Evolutionary conservation across 192 early-diverging fungal species (phyloP).

Genomic region (Spizellomyces sp.): DNA sequence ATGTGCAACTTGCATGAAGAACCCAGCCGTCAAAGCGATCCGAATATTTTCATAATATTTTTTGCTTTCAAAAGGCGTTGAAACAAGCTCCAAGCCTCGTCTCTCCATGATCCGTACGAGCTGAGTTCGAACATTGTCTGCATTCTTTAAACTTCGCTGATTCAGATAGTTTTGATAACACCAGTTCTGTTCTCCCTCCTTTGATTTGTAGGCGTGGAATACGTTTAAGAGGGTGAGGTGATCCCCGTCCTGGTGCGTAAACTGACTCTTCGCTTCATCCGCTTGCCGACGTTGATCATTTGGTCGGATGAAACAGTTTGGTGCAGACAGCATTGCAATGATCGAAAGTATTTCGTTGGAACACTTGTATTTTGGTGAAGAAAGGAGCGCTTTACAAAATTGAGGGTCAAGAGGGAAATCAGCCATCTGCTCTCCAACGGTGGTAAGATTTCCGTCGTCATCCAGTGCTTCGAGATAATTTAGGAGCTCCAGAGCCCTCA

Average conservation of each 20-base stretch:
- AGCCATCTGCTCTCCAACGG: constrained; percentile 81
- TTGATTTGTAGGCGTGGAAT: constrained; percentile 87
- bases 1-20: constrained; percentile 99
- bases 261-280: constrained; percentile 88
- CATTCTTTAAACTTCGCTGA: constrained; percentile 82
- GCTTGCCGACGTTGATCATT: constrained; percentile 85
- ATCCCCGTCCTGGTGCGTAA: constrained; percentile 94
- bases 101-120: constrained; percentile 82
- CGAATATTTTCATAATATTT: constrained; percentile 87
- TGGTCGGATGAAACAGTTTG: constrained; percentile 90
- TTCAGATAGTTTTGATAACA: constrained; percentile 94
- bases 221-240: constrained; percentile 96
- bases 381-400: constrained; percentile 90
- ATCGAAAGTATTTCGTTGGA: constrained; percentile 95
- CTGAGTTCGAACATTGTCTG: constrained; percentile 91
- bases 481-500: constrained; percentile 94
- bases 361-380: constrained; percentile 80
- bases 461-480: constrained; percentile 94
- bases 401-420: constrained; percentile 98
- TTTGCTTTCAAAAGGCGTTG: constrained; percentile 60
- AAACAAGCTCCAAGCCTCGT: constrained; percentile 66
- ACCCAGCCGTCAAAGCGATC: constrained; percentile 86
- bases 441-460: constrained; percentile 92
- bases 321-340: constrained; percentile 88
- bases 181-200: constrained; percentile 82